Conservation (phyloP, 1,139 yeast genomes). For the Saccharomyces hybrid region DNA sequence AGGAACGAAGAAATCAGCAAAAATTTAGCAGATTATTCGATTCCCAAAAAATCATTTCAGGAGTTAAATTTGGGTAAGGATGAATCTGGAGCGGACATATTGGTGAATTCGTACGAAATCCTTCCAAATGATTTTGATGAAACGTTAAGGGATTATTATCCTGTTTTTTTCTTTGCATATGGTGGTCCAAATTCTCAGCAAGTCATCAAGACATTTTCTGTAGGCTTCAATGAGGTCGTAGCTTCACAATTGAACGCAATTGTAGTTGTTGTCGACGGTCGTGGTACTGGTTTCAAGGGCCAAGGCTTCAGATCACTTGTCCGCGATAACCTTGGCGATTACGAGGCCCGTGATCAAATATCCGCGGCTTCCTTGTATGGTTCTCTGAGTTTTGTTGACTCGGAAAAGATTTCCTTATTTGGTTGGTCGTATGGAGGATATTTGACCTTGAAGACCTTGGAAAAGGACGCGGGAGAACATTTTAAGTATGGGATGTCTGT, state of each 20-base stretch:
- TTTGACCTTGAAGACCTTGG: slow-evolving; percentile 65
- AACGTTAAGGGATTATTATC: slow-evolving; percentile 42
- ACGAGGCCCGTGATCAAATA: slow-evolving; percentile 65
- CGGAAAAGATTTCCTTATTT: slow-evolving; percentile 57
- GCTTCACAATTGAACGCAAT: slow-evolving; percentile 63
- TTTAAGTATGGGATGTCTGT: slow-evolving; percentile 69
- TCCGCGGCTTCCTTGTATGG: slow-evolving; percentile 58
- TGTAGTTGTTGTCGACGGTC: slow-evolving; percentile 74
- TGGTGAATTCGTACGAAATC: slow-evolving; percentile 53
- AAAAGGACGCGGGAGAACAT: slow-evolving; percentile 50
- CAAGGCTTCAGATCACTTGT: slow-evolving; percentile 53
- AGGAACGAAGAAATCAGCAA: slow-evolving; percentile 39
- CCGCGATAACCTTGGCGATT: slow-evolving; percentile 56
- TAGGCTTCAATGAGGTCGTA: slow-evolving; percentile 55
- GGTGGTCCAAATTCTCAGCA: slow-evolving; percentile 82
- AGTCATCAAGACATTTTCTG: slow-evolving; percentile 46
- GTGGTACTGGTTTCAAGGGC: slow-evolving; percentile 73
- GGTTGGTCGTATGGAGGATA: slow-evolving; percentile 86
- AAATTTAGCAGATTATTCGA: slow-evolving; percentile 37
- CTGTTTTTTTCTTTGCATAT: slow-evolving; percentile 63
- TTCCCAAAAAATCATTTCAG: slow-evolving; percentile 43
- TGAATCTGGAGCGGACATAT: slow-evolving; percentile 35
- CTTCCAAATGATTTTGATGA: slow-evolving; percentile 56
- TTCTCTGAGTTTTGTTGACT: slow-evolving; percentile 47
- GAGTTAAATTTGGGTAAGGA: slow-evolving; percentile 44